Percentiles rank a stretch among this genome's conserved stretches.
Evolutionary conservation across 179 eudicot genomes (phyloP).

Genomic region (Silene vulgaris): DNA sequence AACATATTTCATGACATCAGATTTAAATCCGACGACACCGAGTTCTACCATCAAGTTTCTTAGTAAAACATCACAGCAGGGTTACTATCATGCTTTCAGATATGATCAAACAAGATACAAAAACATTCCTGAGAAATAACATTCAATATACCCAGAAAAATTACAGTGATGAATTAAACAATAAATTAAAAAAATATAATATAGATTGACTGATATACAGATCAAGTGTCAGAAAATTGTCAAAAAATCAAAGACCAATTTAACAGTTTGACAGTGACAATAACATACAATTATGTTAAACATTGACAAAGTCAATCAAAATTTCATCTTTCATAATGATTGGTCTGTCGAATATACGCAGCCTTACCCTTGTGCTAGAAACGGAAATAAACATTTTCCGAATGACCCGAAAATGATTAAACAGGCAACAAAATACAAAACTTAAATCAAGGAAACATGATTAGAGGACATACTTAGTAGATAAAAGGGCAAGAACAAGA

Average conservation of each 20-base stretch:
- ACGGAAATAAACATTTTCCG: too few species aligned
- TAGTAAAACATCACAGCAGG: not conserved
- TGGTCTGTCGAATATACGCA: too few species aligned
- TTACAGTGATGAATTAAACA: not conserved
- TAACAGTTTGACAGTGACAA: constrained; percentile 22
- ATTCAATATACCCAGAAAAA: not conserved
- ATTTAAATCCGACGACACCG: not conserved
- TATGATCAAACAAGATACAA: not conserved
- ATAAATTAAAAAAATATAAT: not conserved
- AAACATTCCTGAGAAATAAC: not conserved
- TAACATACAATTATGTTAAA: constrained; percentile 10
- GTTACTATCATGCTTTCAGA: not conserved
- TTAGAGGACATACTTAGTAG: constrained; percentile 29
- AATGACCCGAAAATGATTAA: constrained; percentile 8
- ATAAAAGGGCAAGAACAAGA: constrained; percentile 44
- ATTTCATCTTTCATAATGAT: not conserved
- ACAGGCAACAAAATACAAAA: constrained; percentile 1
- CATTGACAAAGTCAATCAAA: constrained; percentile 7
- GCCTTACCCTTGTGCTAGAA: too few species aligned
- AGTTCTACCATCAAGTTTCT: not conserved
- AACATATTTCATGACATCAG: not conserved
- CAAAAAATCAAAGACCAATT: constrained; percentile 11
- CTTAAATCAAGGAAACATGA: not conserved
- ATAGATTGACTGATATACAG: constrained; percentile 13
- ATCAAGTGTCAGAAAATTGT: constrained; percentile 16